Conservation (phyloP, 1,284 basidiomycete genomes). For the Puccinia triticina region DNA sequence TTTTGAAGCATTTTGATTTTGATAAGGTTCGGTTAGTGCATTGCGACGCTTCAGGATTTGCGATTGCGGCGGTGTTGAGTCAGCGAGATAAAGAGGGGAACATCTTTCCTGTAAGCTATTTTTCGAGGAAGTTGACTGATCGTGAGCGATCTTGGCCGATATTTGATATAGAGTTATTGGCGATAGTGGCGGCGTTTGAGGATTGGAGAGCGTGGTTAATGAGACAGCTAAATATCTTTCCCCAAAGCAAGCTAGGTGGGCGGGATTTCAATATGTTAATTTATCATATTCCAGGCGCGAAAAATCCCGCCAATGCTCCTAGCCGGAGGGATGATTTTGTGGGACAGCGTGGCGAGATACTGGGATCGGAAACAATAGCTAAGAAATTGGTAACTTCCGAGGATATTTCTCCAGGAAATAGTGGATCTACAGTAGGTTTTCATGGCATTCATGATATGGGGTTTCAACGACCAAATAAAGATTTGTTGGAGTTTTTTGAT, state of each 20-base stretch:
- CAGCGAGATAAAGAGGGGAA: constrained; percentile 45
- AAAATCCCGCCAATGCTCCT: constrained; percentile 20
- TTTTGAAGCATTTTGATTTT: constrained; percentile 37
- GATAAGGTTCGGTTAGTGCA: constrained; percentile 55
- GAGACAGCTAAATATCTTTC: not conserved
- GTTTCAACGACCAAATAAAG: not conserved
- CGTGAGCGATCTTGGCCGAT: not conserved
- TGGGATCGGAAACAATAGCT: too few species aligned
- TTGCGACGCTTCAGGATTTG: constrained; percentile 51
- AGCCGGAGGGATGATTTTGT: not conserved
- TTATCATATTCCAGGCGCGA: constrained; percentile 1
- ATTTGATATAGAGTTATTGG: not conserved
- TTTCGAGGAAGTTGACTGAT: constrained; percentile 1
- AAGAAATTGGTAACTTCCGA: not conserved
- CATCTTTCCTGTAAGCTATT: constrained; percentile 47
- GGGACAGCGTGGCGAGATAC: too few species aligned
- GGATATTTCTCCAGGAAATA: not conserved
- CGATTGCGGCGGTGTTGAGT: constrained; percentile 49
- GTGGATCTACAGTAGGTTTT: not conserved
- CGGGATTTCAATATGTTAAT: constrained; percentile 9
- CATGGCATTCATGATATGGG: not conserved
- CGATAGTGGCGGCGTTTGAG: not conserved
- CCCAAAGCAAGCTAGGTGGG: constrained; percentile 9
- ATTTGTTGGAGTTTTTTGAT: not conserved
- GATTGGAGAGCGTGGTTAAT: not conserved